These are phyloP conservation scores for Alternaria brassicae DNA, from an alignment of 2,329 filamentous ascomycete genomes.

Conservation along the genomic window DNA sequence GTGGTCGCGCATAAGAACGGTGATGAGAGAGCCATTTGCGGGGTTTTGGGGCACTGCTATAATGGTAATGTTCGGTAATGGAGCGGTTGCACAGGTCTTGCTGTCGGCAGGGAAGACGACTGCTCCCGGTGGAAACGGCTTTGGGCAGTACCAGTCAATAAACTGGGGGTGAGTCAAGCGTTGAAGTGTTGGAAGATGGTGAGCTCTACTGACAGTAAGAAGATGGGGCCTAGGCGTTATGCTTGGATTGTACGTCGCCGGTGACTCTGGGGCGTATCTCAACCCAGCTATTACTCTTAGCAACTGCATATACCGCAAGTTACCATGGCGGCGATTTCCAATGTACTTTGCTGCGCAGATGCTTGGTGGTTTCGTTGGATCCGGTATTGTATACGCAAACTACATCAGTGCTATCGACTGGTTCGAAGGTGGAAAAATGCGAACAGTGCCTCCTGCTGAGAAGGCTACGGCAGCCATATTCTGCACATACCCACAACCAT, in stretches of 20 bases:
- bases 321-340: conserved; percentile 74
- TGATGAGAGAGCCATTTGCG: conserved; percentile 53
- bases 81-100: conserved; percentile 54
- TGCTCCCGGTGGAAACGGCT: conserved; percentile 54
- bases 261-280: conserved; percentile 71
- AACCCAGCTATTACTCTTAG: conserved; percentile 71
- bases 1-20: conserved; percentile 49
- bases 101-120: conserved; percentile 47
- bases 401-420: conserved; percentile 66
- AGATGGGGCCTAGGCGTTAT: conserved; percentile 51
- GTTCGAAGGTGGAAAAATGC: conserved; percentile 66
- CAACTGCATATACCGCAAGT: conserved; percentile 71
- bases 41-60: conserved; percentile 55
- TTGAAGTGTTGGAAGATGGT: not conserved
- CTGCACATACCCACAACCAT: conserved; percentile 72
- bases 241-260: conserved; percentile 67
- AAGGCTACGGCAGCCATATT: conserved; percentile 74
- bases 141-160: conserved; percentile 53
- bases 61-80: conserved; percentile 55
- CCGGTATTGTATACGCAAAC: conserved; percentile 54
- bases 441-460: conserved; percentile 64
- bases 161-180: conserved; percentile 48
- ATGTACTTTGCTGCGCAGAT: conserved; percentile 71
- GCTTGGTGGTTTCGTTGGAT: conserved; percentile 70
- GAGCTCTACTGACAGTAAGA: conserved; percentile 6